Evolutionary conservation across 164 flowering plant species (phyloP).

Genomic region (Sextonia rubra): DNA sequence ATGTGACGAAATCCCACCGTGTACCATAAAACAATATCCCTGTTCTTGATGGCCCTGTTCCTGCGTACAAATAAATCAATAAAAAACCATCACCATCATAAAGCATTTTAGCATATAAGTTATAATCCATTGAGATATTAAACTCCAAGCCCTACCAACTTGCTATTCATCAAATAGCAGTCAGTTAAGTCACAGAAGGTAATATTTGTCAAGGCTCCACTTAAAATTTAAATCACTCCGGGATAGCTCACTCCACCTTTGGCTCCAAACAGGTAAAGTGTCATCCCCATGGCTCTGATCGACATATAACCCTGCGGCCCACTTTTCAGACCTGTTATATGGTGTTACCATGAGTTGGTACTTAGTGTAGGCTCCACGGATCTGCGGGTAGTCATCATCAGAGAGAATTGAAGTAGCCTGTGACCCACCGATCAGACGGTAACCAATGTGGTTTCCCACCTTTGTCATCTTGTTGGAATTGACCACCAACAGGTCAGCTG

Average conservation of each 20-base stretch:
- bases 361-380: constrained; percentile 35
- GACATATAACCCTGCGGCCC: constrained; percentile 37
- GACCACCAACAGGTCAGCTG: constrained; percentile 29
- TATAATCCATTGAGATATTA: neutral
- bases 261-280: constrained; percentile 26
- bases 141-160: too few relatives aligned
- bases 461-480: constrained; percentile 35
- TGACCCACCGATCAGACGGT: constrained; percentile 29
- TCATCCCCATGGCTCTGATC: constrained; percentile 46
- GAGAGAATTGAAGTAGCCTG: constrained; percentile 20
- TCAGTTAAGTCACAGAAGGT: too few relatives aligned
- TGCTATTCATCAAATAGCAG: too few relatives aligned
- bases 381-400: constrained; percentile 41
- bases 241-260: constrained; percentile 5
- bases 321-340: constrained; percentile 40
- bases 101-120: neutral
- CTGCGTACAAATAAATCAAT: constrained; percentile 12
- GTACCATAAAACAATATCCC: constrained; percentile 30
- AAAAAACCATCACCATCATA: neutral
- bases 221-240: too few relatives aligned
- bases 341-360: constrained; percentile 45
- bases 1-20: constrained; percentile 28
- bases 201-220: too few relatives aligned
- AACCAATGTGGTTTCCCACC: constrained; percentile 34
- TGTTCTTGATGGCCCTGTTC: constrained; percentile 21